phyloP scores from a whole-genome alignment of 176 grass and related monocot species.

The Carex cristatella region DNA sequence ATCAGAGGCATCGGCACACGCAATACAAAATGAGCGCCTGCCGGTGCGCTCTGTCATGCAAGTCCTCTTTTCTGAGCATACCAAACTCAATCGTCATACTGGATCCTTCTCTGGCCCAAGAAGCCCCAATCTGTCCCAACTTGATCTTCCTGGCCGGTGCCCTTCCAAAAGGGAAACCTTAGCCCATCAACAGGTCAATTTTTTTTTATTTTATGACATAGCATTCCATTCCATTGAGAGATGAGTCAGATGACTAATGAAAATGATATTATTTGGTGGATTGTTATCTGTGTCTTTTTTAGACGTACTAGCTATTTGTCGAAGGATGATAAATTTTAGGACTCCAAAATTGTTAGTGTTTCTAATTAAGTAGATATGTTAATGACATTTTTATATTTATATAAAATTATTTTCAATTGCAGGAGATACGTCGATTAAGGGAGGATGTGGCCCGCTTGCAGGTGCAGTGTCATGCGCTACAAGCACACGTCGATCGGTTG shows the following conservation, averaged over 20 bases:
- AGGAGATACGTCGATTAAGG: constrained; percentile 73
- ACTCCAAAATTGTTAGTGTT: neutral
- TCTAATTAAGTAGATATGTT: neutral
- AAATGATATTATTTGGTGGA: neutral
- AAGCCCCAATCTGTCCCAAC: constrained; percentile 44
- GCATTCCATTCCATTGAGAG: neutral
- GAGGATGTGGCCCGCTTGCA: constrained; percentile 82
- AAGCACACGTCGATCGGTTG: constrained; percentile 71
- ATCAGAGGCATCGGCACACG: constrained; percentile 69
- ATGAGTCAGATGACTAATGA: neutral
- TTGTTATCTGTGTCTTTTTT: neutral
- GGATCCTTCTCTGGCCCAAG: constrained; percentile 49
- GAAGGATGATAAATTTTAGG: neutral
- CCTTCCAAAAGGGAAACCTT: constrained; percentile 80
- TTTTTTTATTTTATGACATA: neutral
- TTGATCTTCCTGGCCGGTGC: constrained; percentile 58
- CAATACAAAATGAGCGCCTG: constrained; percentile 90
- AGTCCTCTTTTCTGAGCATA: constrained; percentile 93
- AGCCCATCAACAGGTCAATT: constrained; percentile 46
- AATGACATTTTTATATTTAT: neutral
- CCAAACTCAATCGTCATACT: constrained; percentile 69
- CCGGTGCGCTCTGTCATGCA: constrained; percentile 81
- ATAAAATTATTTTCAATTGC: neutral
- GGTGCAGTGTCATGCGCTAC: constrained; percentile 71
- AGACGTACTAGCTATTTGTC: neutral